Percentiles rank a stretch among this genome's conserved stretches.
phyloP scores from a whole-genome alignment of 2,329 filamentous ascomycete genomes.

The Pyrenophora tritici-repentis region DNA sequence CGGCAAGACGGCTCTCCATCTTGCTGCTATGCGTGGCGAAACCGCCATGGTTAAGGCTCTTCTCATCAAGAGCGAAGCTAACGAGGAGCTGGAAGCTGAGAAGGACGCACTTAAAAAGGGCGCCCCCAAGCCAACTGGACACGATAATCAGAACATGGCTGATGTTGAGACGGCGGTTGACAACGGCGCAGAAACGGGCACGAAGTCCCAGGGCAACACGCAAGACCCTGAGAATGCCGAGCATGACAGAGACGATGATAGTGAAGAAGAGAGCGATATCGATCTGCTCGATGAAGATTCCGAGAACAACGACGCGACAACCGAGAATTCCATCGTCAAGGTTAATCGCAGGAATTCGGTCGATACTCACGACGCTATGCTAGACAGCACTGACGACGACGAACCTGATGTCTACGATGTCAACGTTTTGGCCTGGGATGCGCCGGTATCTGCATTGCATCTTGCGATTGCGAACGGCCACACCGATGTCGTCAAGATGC shows the following conservation, averaged over 20 bases:
- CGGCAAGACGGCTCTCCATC: conserved; percentile 80
- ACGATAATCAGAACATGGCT: too few species aligned
- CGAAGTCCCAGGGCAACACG: too few species aligned
- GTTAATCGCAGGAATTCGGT: conserved; percentile 50
- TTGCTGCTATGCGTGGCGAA: conserved; percentile 74
- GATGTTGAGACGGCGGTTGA: too few species aligned
- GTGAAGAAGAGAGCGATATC: conserved; percentile 52
- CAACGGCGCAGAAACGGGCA: too few species aligned
- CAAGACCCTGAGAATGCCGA: not conserved
- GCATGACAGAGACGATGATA: not conserved
- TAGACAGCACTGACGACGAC: conserved; percentile 60
- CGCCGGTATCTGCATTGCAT: conserved; percentile 73
- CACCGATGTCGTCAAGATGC: conserved; percentile 67
- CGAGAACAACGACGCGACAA: conserved; percentile 56
- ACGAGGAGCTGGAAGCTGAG: conserved; percentile 70
- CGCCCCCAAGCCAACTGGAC: not conserved
- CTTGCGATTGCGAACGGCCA: conserved; percentile 78
- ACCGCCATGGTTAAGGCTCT: conserved; percentile 72
- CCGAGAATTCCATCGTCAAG: conserved; percentile 73
- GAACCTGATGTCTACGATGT: conserved; percentile 82
- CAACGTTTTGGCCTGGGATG: conserved; percentile 80
- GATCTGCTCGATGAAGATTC: conserved; percentile 57
- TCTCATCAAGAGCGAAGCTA: conserved; percentile 73
- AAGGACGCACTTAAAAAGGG: conserved; percentile 52
- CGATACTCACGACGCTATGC: conserved; percentile 53